Evolutionary conservation across 2,329 filamentous ascomycete species (phyloP).

Genomic region (Microascus cirrosus): DNA sequence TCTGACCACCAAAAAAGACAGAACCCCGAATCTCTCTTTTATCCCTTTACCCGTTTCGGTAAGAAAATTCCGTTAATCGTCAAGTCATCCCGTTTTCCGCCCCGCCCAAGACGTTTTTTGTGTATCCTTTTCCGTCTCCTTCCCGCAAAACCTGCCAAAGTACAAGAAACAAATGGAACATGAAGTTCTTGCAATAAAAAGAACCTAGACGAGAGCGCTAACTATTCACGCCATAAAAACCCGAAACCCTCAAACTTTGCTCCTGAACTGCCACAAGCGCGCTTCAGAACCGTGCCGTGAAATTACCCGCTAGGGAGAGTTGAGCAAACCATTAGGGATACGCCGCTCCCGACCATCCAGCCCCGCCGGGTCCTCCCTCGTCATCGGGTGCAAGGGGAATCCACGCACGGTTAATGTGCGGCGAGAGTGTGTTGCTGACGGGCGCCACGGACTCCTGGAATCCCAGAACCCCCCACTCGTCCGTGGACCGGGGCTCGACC

Average conservation of each 20-base stretch:
- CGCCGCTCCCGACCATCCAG: constrained; percentile 1
- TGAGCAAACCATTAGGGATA: constrained; percentile 8
- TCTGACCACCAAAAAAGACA: not conserved
- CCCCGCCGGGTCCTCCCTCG: not conserved
- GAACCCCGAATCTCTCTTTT: too few relatives aligned
- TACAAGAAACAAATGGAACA: not conserved
- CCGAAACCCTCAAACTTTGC: not conserved
- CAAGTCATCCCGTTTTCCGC: not conserved
- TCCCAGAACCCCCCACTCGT: constrained; percentile 34
- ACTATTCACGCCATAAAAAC: not conserved
- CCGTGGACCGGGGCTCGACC: constrained; percentile 25
- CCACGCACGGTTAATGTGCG: constrained; percentile 32
- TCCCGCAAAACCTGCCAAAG: not conserved
- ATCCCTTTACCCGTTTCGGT: too few relatives aligned
- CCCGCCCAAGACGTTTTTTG: not conserved
- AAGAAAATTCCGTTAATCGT: not conserved
- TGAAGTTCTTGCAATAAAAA: too few relatives aligned
- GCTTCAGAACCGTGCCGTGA: not conserved
- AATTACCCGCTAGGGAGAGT: not conserved
- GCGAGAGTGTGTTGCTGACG: constrained; percentile 26
- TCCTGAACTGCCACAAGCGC: not conserved
- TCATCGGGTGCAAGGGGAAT: constrained; percentile 18
- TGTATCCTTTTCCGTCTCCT: not conserved
- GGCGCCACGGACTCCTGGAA: constrained; percentile 34
- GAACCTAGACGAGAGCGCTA: not conserved